These are phyloP conservation scores for Prasinococcaceae sp. DNA, from an alignment of 139 green algal genomes.

Conservation along the genomic window DNA sequence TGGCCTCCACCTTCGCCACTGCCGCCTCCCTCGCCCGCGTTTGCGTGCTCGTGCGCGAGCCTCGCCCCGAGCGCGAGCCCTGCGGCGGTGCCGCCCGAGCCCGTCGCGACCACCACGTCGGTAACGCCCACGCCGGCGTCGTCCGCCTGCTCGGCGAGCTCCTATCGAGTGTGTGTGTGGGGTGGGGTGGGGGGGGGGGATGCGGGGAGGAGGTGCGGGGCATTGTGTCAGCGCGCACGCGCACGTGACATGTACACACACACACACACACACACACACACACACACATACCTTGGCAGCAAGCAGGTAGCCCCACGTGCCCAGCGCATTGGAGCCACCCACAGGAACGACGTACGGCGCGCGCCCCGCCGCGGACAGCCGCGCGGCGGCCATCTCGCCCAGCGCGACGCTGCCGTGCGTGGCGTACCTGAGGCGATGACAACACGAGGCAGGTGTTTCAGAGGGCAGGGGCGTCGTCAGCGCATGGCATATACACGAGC, in stretches of 20 bases:
- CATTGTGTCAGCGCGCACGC: no score
- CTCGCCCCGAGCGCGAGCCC: constrained; percentile 60
- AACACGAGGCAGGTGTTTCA: no score
- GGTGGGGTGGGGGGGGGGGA: no score
- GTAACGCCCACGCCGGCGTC: constrained; percentile 28
- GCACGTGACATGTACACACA: background rate
- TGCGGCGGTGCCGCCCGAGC: constrained; percentile 74
- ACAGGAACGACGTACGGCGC: constrained; percentile 82
- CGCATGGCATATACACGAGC: no score
- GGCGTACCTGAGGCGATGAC: no score
- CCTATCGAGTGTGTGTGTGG: no score
- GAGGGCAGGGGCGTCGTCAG: no score
- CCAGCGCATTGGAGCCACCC: constrained; percentile 64
- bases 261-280: constrained; percentile 1
- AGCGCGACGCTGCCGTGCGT: constrained; percentile 24
- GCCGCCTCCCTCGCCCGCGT: no score
- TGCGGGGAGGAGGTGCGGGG: no score
- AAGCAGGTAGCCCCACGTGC: constrained; percentile 42
- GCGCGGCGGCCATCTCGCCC: constrained; percentile 26
- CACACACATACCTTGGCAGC: background rate
- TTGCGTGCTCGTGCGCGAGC: no score
- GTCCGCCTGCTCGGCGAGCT: constrained; percentile 18
- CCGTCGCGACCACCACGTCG: constrained; percentile 71
- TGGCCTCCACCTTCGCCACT: no score
- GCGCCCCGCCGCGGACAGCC: constrained; percentile 46